Evolutionary conservation across 805 yeast genomes (phyloP).

Genomic region (Lachancea sp.): DNA sequence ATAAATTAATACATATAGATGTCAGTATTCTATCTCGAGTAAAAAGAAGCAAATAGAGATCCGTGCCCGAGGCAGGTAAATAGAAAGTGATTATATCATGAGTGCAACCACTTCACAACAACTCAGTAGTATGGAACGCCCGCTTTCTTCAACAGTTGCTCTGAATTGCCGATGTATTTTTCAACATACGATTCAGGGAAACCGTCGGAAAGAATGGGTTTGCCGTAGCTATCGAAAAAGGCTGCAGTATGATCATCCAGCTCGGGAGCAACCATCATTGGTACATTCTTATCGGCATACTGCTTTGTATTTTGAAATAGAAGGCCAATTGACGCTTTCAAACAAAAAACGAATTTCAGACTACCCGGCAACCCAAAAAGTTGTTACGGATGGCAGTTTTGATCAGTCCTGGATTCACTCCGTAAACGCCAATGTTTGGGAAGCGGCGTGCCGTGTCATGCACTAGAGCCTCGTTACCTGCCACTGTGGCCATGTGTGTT

Average conservation of each 20-base stretch:
- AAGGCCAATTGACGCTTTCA: slow-evolving; percentile 30
- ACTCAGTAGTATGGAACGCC: not conserved
- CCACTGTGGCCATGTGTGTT: slow-evolving; percentile 38
- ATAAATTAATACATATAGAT: no score
- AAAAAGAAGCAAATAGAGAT: no score
- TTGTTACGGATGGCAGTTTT: slow-evolving; percentile 34
- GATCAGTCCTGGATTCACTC: slow-evolving; percentile 38
- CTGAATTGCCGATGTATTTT: slow-evolving; percentile 23
- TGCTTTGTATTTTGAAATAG: slow-evolving; percentile 31
- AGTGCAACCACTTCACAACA: not conserved
- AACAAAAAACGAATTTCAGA: slow-evolving; percentile 14
- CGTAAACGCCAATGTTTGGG: slow-evolving; percentile 26
- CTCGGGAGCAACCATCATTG: slow-evolving; percentile 28
- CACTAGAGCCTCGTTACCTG: slow-evolving; percentile 37
- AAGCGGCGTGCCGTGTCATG: slow-evolving; percentile 15
- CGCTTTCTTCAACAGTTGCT: slow-evolving; percentile 12
- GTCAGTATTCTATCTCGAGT: no score
- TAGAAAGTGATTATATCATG: not conserved
- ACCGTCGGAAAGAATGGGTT: slow-evolving; percentile 26
- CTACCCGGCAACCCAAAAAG: slow-evolving; percentile 24
- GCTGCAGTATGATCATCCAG: slow-evolving; percentile 29
- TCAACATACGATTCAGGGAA: slow-evolving; percentile 28
- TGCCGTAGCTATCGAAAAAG: slow-evolving; percentile 29
- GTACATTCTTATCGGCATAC: slow-evolving; percentile 30
- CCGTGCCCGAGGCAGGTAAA: no score